phyloP scores from a whole-genome alignment of 495 filamentous ascomycete species.

The Neurospora sp. region DNA sequence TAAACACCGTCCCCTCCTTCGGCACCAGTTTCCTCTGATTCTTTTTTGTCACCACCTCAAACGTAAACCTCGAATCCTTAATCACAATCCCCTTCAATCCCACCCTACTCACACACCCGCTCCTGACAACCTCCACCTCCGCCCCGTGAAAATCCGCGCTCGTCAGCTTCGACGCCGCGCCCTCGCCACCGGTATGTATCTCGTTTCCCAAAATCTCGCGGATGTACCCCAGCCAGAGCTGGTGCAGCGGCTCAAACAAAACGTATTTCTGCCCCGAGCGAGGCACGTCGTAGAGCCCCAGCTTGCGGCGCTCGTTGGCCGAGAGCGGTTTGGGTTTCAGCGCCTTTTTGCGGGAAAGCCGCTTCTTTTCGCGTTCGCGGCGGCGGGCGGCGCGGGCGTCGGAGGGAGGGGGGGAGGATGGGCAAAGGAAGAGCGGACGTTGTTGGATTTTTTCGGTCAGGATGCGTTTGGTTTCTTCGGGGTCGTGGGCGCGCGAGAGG shows the following conservation, averaged over 20 bases:
- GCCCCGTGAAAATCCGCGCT: conserved; percentile 90
- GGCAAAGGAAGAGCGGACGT: conserved; percentile 51
- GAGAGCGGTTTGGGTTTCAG: conserved; percentile 69
- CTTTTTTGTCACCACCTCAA: conserved; percentile 68
- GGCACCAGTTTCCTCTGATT: conserved; percentile 65
- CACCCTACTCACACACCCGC: conserved; percentile 68
- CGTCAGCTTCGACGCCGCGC: conserved; percentile 53
- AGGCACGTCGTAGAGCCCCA: conserved; percentile 64
- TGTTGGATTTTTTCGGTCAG: conserved; percentile 73
- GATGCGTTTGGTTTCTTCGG: conserved; percentile 55
- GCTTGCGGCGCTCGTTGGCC: conserved; percentile 63
- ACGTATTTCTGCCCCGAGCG: conserved; percentile 56
- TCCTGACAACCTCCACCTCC: conserved; percentile 70
- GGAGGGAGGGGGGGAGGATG: conserved; percentile 38
- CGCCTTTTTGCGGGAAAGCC: conserved; percentile 43
- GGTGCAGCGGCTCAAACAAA: conserved; percentile 65
- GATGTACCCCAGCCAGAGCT: conserved; percentile 77
- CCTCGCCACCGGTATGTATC: conserved; percentile 31
- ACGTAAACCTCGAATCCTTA: conserved; percentile 75
- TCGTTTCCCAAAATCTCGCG: conserved; percentile 54
- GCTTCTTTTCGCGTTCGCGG: conserved; percentile 40
- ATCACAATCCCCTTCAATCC: conserved; percentile 79
- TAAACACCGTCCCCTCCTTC: conserved; percentile 82
- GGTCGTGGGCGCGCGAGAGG: conserved; percentile 64
- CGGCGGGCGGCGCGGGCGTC: conserved; percentile 60